phyloP scores from a whole-genome alignment of 208 protist species.

The Leishmania mexicana region DNA sequence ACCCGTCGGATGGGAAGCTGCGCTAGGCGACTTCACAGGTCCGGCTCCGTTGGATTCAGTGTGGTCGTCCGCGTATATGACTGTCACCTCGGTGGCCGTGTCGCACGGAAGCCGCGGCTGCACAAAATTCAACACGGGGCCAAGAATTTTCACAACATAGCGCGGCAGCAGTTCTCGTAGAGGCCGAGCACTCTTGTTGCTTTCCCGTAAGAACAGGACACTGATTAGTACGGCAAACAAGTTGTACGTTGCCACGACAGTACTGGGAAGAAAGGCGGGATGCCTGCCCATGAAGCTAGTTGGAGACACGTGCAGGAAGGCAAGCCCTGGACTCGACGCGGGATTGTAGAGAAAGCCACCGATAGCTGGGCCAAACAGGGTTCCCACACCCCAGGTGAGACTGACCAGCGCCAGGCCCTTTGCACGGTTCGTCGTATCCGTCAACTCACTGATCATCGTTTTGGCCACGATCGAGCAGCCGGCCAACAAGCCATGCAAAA shows the following conservation, averaged over 20 bases:
- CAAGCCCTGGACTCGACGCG: slow-evolving; percentile 16
- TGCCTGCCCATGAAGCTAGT: slow-evolving; percentile 42
- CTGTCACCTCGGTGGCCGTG: slow-evolving; percentile 16
- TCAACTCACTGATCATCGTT: slow-evolving; percentile 84
- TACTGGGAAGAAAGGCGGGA: slow-evolving; percentile 76
- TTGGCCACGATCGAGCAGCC: slow-evolving; percentile 79
- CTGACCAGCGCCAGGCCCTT: slow-evolving; percentile 97
- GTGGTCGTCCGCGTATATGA: slow-evolving; percentile 1
- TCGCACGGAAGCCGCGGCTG: slow-evolving; percentile 42
- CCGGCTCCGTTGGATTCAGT: background rate
- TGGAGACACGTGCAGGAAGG: slow-evolving; percentile 31
- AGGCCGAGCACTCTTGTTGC: slow-evolving; percentile 42
- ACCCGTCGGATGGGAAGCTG: background rate
- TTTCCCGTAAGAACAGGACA: slow-evolving; percentile 52
- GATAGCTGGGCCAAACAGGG: slow-evolving; percentile 61
- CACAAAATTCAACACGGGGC: slow-evolving; percentile 28
- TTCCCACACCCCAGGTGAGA: slow-evolving; percentile 88
- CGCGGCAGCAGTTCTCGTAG: slow-evolving; percentile 30
- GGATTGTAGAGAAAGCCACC: slow-evolving; percentile 82
- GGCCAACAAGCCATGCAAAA: slow-evolving; percentile 71
- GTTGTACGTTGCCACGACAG: slow-evolving; percentile 59
- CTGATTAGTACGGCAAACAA: slow-evolving; percentile 47
- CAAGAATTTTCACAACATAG: slow-evolving; percentile 12
- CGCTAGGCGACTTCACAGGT: background rate
- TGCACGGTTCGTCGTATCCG: slow-evolving; percentile 71